These are phyloP conservation scores for Fusarium acutatum DNA, from an alignment of 2,329 filamentous ascomycete species.

Conservation along the genomic window DNA sequence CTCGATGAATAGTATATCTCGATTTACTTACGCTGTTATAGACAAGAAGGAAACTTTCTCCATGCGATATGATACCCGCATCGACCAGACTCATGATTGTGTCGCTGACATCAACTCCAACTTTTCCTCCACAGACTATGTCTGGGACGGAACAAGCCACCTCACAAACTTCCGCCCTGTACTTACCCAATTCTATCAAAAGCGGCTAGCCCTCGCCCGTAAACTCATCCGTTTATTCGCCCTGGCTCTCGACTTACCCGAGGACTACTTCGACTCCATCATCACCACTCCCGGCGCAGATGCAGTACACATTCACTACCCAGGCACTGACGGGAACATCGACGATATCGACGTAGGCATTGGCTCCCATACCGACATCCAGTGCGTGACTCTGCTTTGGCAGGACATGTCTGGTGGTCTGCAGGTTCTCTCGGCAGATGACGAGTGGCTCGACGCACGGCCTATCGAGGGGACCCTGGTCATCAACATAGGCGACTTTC, in stretches of 20 bases:
- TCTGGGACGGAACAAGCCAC: not conserved
- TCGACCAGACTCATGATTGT: not conserved
- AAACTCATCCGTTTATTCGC: constrained; percentile 4
- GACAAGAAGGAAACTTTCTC: constrained; percentile 12
- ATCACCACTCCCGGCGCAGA: constrained; percentile 2
- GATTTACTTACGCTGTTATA: not conserved
- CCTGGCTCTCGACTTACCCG: not conserved
- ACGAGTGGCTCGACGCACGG: constrained; percentile 8
- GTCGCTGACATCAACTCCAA: constrained; percentile 1
- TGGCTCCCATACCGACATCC: constrained; percentile 3
- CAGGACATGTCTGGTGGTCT: constrained; percentile 8
- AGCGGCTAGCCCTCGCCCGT: not conserved
- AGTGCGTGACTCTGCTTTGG: constrained; percentile 13
- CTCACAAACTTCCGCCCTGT: not conserved
- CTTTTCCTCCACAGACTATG: not conserved
- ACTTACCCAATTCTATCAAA: not conserved
- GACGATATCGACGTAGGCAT: not conserved
- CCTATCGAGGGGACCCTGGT: not conserved
- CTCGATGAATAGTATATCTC: fast-evolving
- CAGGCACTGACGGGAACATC: not conserved
- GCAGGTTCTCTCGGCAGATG: constrained; percentile 3
- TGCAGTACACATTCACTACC: constrained; percentile 13
- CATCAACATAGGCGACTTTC: constrained; percentile 6
- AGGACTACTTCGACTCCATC: constrained; percentile 2
- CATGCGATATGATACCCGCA: constrained; percentile 8